Conservation (phyloP, 2,329 filamentous ascomycete genomes). For the Huntiella omanensis region DNA sequence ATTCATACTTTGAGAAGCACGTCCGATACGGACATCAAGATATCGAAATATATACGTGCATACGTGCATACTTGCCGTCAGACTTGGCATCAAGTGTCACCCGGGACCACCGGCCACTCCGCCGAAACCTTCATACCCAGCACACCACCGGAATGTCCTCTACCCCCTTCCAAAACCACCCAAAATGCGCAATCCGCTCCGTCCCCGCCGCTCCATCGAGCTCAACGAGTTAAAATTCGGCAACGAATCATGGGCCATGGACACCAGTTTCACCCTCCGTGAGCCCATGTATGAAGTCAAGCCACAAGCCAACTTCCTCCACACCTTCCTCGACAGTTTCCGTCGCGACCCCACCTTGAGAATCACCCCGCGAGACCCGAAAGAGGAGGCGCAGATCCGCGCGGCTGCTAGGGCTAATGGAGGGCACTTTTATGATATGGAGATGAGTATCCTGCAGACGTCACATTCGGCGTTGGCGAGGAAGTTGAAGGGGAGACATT, state of each 20-base stretch:
- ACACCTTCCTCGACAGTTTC: constrained; percentile 35
- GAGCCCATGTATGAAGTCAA: constrained; percentile 12
- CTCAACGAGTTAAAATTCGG: constrained; percentile 33
- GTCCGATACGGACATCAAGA: background rate
- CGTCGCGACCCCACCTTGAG: constrained; percentile 36
- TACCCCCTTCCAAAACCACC: constrained; percentile 6
- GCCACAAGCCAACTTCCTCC: constrained; percentile 8
- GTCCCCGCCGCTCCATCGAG: constrained; percentile 24
- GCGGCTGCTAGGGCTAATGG: constrained; percentile 18
- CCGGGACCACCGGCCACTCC: background rate
- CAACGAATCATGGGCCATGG: constrained; percentile 10
- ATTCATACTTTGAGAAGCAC: too few relatives aligned
- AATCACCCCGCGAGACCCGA: constrained; percentile 25
- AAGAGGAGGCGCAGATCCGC: constrained; percentile 18
- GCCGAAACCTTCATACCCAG: too few relatives aligned
- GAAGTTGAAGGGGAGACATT: constrained; percentile 62
- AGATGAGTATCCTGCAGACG: constrained; percentile 48
- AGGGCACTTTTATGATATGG: constrained; percentile 35
- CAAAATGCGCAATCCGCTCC: constrained; percentile 20
- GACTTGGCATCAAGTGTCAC: background rate
- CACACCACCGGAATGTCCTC: too few relatives aligned
- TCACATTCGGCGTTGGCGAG: constrained; percentile 57
- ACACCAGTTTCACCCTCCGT: constrained; percentile 8
- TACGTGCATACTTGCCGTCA: background rate
- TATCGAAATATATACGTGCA: background rate